Conservation (phyloP, 805 yeast genomes). For the Jamesozyma hellenica region DNA sequence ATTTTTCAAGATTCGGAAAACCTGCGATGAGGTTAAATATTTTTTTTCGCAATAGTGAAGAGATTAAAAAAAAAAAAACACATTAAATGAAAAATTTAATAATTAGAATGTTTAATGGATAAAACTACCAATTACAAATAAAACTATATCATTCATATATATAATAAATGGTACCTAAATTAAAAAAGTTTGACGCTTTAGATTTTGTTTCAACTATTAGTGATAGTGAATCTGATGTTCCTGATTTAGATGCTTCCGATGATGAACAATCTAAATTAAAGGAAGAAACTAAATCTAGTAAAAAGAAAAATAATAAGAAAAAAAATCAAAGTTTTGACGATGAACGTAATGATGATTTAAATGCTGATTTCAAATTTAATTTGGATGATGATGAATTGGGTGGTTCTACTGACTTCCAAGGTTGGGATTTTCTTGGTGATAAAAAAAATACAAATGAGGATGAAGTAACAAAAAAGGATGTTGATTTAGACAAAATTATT, state of each 20-base stretch:
- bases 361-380: constrained; percentile 66
- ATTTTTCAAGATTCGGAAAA: constrained; percentile 4
- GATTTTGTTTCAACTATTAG: constrained; percentile 63
- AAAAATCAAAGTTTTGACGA: constrained; percentile 18
- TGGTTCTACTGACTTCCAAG: constrained; percentile 41
- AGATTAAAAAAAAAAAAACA: no score
- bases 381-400: constrained; percentile 38
- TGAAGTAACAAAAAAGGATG: constrained; percentile 39
- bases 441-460: constrained; percentile 11
- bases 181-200: constrained; percentile 17
- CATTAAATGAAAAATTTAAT: no score
- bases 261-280: constrained; percentile 28
- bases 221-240: constrained; percentile 64
- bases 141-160: no score
- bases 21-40: constrained; percentile 16
- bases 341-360: constrained; percentile 43
- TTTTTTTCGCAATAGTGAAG: no score
- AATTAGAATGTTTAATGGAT: no score
- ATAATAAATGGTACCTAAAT: not conserved
- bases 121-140: no score
- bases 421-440: constrained; percentile 72
- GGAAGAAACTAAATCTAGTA: constrained; percentile 13
- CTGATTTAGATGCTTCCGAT: constrained; percentile 41
- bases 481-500: constrained; percentile 80
- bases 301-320: constrained; percentile 15